These are phyloP conservation scores for Xylariomycetidae sp. DNA, from an alignment of 2,329 filamentous ascomycete genomes.

Conservation along the genomic window DNA sequence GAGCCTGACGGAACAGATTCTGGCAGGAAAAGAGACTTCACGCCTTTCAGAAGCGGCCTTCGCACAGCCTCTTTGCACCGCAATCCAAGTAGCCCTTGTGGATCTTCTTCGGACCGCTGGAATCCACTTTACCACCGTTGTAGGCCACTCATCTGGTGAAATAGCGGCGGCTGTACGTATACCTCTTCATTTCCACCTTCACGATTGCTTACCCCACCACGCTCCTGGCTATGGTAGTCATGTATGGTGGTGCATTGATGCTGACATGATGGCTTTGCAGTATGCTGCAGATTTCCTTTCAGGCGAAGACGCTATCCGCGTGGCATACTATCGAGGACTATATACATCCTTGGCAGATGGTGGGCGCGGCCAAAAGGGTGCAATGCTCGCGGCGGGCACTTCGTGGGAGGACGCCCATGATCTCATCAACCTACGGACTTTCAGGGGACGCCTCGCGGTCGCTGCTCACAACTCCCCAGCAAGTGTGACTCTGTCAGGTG, in stretches of 20 bases:
- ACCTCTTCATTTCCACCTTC: too few relatives aligned
- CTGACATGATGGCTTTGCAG: too few relatives aligned
- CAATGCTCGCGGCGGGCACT: slow-evolving; percentile 44
- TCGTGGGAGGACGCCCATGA: slow-evolving; percentile 30
- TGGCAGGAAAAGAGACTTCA: slow-evolving; percentile 16
- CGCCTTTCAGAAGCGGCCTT: slow-evolving; percentile 18
- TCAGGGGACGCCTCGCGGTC: slow-evolving; percentile 24
- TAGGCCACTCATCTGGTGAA: slow-evolving; percentile 33
- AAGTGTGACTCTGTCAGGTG: slow-evolving; percentile 34
- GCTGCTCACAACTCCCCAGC: slow-evolving; percentile 30
- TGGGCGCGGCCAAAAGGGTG: slow-evolving; percentile 21
- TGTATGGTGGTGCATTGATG: too few relatives aligned
- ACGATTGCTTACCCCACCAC: too few relatives aligned
- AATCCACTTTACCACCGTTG: slow-evolving; percentile 10
- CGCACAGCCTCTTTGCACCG: slow-evolving; percentile 24
- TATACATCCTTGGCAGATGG: slow-evolving; percentile 15
- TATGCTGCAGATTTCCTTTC: slow-evolving; percentile 43
- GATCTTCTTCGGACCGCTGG: slow-evolving; percentile 9
- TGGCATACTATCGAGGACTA: slow-evolving; percentile 42
- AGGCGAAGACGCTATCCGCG: slow-evolving; percentile 35
- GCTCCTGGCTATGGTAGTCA: too few relatives aligned
- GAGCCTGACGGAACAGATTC: slow-evolving; percentile 19
- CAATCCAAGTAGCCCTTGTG: slow-evolving; percentile 16
- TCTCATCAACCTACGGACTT: slow-evolving; percentile 12
- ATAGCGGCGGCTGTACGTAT: slow-evolving; percentile 42